Conservation (phyloP, 768 basidiomycete genomes). For the Trametes punicea region DNA sequence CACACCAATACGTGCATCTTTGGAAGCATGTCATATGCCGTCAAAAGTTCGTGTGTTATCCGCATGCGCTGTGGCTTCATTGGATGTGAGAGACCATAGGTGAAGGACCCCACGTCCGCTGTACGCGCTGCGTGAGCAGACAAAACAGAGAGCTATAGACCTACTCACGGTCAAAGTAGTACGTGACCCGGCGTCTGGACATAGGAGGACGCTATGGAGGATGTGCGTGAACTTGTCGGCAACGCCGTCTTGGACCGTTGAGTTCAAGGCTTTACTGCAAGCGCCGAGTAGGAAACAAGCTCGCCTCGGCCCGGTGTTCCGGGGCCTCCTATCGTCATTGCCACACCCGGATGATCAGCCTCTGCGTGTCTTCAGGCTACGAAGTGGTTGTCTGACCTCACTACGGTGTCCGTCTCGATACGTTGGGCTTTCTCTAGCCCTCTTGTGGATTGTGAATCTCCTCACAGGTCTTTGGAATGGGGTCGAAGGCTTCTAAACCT, state of each 20-base stretch:
- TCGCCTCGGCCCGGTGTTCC: neutral
- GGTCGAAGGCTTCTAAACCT: constrained; percentile 57
- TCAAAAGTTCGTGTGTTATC: constrained; percentile 88
- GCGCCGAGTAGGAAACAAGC: neutral
- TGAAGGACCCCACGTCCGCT: constrained; percentile 75
- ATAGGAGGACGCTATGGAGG: constrained; percentile 32
- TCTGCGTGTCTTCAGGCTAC: too few relatives aligned
- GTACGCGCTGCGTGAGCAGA: neutral
- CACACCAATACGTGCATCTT: constrained; percentile 90
- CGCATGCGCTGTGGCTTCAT: constrained; percentile 98
- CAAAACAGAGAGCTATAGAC: neutral
- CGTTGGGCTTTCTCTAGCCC: too few relatives aligned
- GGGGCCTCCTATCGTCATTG: neutral
- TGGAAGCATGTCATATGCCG: constrained; percentile 86
- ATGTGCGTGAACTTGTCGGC: neutral
- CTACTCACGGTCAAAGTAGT: constrained; percentile 71
- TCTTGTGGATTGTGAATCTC: neutral
- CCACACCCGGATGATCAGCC: neutral
- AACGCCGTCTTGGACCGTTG: neutral
- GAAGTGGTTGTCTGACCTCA: too few relatives aligned
- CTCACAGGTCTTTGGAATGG: constrained; percentile 41
- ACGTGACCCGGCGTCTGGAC: constrained; percentile 73
- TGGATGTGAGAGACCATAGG: constrained; percentile 84
- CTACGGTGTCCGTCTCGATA: too few relatives aligned
- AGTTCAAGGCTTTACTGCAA: neutral